Conservation (phyloP, 805 yeast genomes). For the Huiozyma sinensis region DNA sequence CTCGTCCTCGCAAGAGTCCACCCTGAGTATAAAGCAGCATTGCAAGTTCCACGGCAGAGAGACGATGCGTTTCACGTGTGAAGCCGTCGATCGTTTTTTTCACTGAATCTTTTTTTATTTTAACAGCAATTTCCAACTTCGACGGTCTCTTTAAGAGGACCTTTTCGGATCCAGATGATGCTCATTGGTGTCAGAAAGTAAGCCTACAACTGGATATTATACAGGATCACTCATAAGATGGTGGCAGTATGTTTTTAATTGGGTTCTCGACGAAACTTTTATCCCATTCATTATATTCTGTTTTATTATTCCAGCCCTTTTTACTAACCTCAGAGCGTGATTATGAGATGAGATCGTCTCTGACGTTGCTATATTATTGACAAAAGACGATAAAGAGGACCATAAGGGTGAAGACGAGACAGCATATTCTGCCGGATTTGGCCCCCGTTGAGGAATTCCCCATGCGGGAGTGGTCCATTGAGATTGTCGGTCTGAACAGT, state of each 20-base stretch:
- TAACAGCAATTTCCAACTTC: too few relatives aligned
- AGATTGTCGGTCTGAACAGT: conserved; percentile 62
- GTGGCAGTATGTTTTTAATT: conserved; percentile 16
- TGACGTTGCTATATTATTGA: conserved; percentile 3
- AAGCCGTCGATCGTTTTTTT: too few relatives aligned
- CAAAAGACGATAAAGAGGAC: conserved; percentile 57
- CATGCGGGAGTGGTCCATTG: conserved; percentile 86
- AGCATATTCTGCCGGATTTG: conserved; percentile 67
- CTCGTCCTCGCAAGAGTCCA: too few relatives aligned
- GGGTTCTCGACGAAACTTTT: not conserved
- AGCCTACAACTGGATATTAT: not conserved
- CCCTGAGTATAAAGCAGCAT: too few relatives aligned
- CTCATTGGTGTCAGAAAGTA: not conserved
- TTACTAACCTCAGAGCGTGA: not conserved
- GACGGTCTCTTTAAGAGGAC: too few relatives aligned
- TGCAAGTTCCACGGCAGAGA: too few relatives aligned
- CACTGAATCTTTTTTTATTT: too few relatives aligned
- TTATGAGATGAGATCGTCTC: not conserved
- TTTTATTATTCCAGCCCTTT: not conserved
- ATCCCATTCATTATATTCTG: not conserved
- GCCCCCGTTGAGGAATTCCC: conserved; percentile 88
- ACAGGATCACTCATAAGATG: conserved; percentile 4
- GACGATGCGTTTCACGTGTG: too few relatives aligned
- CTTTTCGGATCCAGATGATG: not conserved
- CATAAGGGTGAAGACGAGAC: conserved; percentile 76